Base-by-base conservation (phyloP, 208 protist species). In the Wallacemonas sp. region DNA sequence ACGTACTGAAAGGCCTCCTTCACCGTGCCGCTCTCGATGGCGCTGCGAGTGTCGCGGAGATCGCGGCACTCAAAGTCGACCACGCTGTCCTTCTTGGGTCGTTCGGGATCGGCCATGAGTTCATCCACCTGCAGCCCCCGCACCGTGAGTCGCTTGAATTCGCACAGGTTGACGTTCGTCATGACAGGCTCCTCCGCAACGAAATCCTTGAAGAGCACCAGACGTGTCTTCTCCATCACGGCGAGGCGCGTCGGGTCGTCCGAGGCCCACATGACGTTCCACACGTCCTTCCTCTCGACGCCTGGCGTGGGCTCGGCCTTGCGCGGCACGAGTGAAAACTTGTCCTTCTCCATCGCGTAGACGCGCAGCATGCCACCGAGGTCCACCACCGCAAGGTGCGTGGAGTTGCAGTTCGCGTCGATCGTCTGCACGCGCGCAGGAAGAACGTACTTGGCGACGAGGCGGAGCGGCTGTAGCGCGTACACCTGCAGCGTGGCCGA, bases 211-310 rank as follows among this genome's bases (percentile, higher is more conserved):
- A 97, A 98, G 50, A 99, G 84, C 63, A 91, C 93, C 87, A 98
- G 92, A 55, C 93, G 81, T 26, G 96, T 96, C 78, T 97, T 97
- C 78, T 98, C 96, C 95, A 98, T 97, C 52, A 98, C 77, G 22
- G 92, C 97, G 46, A 98, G 86, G 33, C 94, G 82, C 50, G 91
- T 65, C 10, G 96, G 93, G 71, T 98, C 90, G 70, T 99, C 98
- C 3, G 73, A 62, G 36, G 93, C 83, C 97, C 97, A 99, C 44
- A 66, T 61, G 55, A 98, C 50, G 73, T 92, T 86, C 97, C 97
- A 99, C 13, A 97, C 94, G 48, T 98, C 97, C 72, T 98, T 98
- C 9, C 92, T 81, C 78, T 98, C 94, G 41, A 98, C 84, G 34
- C 76, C 68, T 1, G 75, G 71, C 19, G 92, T 12, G 34, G 76